Conservation (phyloP, 805 yeast genomes). For the Blastobotrys terrestris region DNA sequence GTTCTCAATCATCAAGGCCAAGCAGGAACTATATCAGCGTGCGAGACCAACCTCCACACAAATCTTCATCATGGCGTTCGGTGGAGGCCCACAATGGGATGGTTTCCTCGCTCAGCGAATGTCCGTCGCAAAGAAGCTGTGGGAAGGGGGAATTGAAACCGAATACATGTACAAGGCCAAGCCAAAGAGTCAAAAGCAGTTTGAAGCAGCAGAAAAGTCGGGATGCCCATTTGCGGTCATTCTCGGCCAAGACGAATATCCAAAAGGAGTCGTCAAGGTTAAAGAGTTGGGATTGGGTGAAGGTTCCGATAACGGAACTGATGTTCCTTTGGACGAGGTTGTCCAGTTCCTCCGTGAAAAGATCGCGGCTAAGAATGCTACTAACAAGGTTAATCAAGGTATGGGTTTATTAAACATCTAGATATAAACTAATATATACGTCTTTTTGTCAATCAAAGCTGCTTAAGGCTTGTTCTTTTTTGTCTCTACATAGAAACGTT, state of each 20-base stretch:
- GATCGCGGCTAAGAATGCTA: constrained; percentile 28
- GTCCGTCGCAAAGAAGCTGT: constrained; percentile 71
- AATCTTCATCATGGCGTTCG: constrained; percentile 95
- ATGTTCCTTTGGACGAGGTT: constrained; percentile 57
- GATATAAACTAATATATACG: neutral
- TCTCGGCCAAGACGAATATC: constrained; percentile 89
- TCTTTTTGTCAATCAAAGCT: neutral
- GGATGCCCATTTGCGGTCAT: constrained; percentile 90
- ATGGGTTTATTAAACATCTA: constrained; percentile 11
- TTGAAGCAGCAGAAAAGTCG: constrained; percentile 93
- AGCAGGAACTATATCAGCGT: constrained; percentile 54
- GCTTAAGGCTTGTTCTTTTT: too few relatives aligned
- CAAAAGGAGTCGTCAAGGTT: constrained; percentile 74
- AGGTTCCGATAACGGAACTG: constrained; percentile 79
- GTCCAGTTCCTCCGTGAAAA: constrained; percentile 47
- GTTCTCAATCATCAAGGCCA: constrained; percentile 80
- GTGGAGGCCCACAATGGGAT: constrained; percentile 95
- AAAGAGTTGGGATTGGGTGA: constrained; percentile 88
- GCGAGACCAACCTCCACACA: constrained; percentile 85
- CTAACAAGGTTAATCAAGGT: constrained; percentile 13
- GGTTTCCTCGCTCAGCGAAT: constrained; percentile 92
- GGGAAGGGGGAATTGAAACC: constrained; percentile 85
- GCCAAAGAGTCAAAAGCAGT: constrained; percentile 93
- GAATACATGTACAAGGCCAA: constrained; percentile 90
- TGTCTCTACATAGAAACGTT: neutral